phyloP scores from a whole-genome alignment of 2,329 filamentous ascomycete genomes.

The Colletotrichum phormii region DNA sequence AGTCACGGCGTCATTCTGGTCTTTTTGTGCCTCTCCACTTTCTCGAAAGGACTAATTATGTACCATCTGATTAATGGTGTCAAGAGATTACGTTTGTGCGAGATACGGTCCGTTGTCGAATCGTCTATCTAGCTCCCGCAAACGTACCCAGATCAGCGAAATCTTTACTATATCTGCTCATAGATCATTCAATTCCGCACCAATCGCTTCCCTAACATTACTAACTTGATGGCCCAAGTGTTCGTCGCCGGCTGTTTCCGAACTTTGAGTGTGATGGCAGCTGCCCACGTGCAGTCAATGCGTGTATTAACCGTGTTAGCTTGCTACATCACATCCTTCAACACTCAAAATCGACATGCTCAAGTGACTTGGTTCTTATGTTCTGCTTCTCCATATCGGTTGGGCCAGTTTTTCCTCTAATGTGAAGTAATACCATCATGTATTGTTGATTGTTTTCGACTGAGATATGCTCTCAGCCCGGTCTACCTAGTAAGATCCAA shows the following conservation, averaged over 20 bases:
- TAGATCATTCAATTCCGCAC: neutral
- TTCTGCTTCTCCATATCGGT: too few relatives aligned
- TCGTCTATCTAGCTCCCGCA: neutral
- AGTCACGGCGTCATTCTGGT: constrained; percentile 24
- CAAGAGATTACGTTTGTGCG: constrained; percentile 31
- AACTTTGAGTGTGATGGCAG: neutral
- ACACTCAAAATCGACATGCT: too few relatives aligned
- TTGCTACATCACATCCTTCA: too few relatives aligned
- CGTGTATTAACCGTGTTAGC: neutral
- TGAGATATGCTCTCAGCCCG: too few relatives aligned
- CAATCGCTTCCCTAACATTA: neutral
- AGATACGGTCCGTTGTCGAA: constrained; percentile 9
- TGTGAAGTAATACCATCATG: too few relatives aligned
- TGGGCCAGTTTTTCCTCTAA: too few relatives aligned
- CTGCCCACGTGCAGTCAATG: neutral
- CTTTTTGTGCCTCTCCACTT: constrained; percentile 9
- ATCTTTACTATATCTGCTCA: neutral
- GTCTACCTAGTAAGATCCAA: too few relatives aligned
- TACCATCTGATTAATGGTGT: constrained; percentile 23
- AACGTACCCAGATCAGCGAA: neutral
- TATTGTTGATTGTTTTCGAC: too few relatives aligned
- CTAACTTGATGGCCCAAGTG: neutral
- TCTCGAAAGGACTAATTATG: constrained; percentile 17
- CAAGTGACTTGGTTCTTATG: too few relatives aligned
- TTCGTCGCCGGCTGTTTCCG: neutral